Evolutionary conservation across 768 basidiomycete genomes (phyloP).

Genomic region (Boletus rex-veris): DNA sequence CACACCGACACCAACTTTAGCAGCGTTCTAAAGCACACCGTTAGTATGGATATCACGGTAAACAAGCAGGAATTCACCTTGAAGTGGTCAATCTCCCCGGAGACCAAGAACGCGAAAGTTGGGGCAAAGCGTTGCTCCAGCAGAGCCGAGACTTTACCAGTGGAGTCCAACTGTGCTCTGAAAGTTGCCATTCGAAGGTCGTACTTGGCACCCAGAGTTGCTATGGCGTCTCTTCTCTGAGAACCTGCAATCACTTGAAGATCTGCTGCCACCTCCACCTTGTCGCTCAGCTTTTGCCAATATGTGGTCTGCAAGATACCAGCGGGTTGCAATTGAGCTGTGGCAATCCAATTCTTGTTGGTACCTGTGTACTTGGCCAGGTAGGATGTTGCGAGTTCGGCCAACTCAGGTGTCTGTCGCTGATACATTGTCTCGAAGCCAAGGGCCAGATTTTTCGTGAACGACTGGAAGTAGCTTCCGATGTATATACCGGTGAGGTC

Average conservation of each 20-base stretch:
- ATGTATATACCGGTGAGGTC: conserved; percentile 91
- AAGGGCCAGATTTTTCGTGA: conserved; percentile 85
- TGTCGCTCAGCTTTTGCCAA: conserved; percentile 93
- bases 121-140: conserved; percentile 97
- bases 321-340: conserved; percentile 78
- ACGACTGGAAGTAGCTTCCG: conserved; percentile 87
- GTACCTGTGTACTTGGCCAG: conserved; percentile 73
- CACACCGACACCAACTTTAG: conserved; percentile 94
- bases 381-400: conserved; percentile 73
- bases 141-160: conserved; percentile 91
- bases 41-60: not conserved
- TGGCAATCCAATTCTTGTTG: conserved; percentile 87
- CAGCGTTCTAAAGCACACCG: conserved; percentile 61
- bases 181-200: conserved; percentile 93
- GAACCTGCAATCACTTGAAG: conserved; percentile 78
- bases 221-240: conserved; percentile 82
- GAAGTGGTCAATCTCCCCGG: conserved; percentile 98
- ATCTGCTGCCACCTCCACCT: conserved; percentile 97
- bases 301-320: conserved; percentile 90
- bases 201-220: conserved; percentile 94
- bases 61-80: conserved; percentile 54
- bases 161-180: conserved; percentile 91
- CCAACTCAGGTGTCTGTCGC: conserved; percentile 64
- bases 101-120: conserved; percentile 88
- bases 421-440: conserved; percentile 86